phyloP scores from a whole-genome alignment of 306 rosid genomes.

The Fragaria ananassa region DNA sequence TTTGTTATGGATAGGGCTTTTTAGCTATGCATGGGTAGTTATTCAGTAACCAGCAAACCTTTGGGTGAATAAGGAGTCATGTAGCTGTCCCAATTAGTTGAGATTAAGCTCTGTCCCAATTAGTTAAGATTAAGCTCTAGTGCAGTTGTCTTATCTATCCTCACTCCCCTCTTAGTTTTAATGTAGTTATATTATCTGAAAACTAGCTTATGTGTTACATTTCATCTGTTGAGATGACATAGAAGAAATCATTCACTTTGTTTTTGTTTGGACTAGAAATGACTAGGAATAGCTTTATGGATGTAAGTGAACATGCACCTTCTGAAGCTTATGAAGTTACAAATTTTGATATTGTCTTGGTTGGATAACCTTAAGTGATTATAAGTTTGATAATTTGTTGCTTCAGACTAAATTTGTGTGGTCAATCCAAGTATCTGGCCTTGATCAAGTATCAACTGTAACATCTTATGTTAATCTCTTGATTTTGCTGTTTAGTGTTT shows the following conservation, averaged over 20 bases:
- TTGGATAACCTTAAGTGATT: not conserved
- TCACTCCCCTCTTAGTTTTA: not conserved
- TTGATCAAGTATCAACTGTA: not conserved
- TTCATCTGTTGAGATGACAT: not conserved
- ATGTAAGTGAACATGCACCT: slow-evolving; percentile 3
- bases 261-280: not conserved
- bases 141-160: not conserved
- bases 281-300: not conserved
- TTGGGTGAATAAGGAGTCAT: not conserved
- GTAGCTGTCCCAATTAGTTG: not conserved
- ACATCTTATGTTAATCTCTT: not conserved
- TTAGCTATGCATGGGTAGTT: not conserved
- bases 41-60: not conserved
- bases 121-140: not conserved
- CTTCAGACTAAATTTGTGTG: not conserved
- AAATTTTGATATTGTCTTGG: not conserved
- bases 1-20: not conserved
- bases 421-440: not conserved
- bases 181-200: not conserved
- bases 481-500: slow-evolving; percentile 4
- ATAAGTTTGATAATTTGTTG: not conserved
- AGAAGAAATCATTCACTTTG: not conserved
- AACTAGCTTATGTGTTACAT: not conserved
- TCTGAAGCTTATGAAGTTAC: not conserved
- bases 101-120: too few relatives aligned